Conservation (phyloP, 2,329 filamentous ascomycete genomes). For the Ilyonectria mors-panacis region DNA sequence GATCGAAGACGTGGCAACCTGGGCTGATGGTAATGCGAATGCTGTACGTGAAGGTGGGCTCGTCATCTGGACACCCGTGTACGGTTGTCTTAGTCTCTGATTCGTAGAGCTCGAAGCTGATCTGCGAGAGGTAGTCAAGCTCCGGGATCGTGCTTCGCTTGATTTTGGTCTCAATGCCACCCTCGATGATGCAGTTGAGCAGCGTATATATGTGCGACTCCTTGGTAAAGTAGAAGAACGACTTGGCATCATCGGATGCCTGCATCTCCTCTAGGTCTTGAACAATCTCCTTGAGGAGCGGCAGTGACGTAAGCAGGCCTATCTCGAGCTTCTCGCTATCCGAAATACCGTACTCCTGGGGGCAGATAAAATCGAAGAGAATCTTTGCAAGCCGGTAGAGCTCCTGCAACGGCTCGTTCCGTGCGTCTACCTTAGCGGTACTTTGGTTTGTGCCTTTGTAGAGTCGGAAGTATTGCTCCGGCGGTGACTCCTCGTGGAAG, state of each 20-base stretch:
- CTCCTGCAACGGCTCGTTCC: constrained; percentile 90
- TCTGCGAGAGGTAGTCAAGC: constrained; percentile 96
- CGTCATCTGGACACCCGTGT: constrained; percentile 61
- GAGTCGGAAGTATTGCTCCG: constrained; percentile 89
- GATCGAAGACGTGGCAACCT: constrained; percentile 96
- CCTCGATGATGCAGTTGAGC: constrained; percentile 97
- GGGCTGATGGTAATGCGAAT: constrained; percentile 97
- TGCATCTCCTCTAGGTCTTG: constrained; percentile 98
- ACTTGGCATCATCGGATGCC: constrained; percentile 92
- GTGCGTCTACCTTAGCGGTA: constrained; percentile 81
- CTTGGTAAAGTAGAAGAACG: constrained; percentile 99
- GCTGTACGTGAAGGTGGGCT: constrained; percentile 89
- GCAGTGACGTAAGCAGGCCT: constrained; percentile 92
- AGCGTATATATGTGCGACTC: constrained; percentile 99
- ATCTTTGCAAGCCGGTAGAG: constrained; percentile 95
- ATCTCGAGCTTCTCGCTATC: constrained; percentile 99
- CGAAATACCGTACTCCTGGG: constrained; percentile 97
- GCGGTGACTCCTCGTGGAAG: constrained; percentile 68
- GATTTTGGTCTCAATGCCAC: constrained; percentile 97
- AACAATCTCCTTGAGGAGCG: constrained; percentile 95
- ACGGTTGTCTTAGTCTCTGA: constrained; percentile 79
- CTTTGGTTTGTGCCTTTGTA: constrained; percentile 83
- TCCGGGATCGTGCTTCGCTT: constrained; percentile 95
- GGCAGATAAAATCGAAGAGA: constrained; percentile 97
- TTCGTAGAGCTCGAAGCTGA: constrained; percentile 98